These are phyloP conservation scores for Exophiala spinifera DNA, from an alignment of 2,329 filamentous ascomycete genomes.

Conservation along the genomic window DNA sequence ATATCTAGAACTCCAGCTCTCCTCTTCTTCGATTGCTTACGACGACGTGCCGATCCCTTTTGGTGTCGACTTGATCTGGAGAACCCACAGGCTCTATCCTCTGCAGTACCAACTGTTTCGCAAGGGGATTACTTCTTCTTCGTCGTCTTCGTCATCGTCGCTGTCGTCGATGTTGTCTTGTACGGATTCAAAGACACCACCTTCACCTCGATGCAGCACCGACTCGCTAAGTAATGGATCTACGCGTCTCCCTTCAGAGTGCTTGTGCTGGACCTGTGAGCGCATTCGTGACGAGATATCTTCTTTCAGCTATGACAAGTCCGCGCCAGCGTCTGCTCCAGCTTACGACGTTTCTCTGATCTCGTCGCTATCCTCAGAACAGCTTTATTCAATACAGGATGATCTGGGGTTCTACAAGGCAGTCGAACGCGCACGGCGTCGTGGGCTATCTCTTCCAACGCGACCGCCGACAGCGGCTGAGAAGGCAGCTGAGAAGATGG, in stretches of 20 bases:
- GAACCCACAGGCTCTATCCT: conserved; percentile 21
- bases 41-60: background rate
- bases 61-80: conserved; percentile 19
- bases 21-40: background rate
- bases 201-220: background rate
- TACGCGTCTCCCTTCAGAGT: background rate
- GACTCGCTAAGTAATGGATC: background rate
- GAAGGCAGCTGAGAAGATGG: conserved; percentile 9
- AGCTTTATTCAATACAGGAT: conserved; percentile 7
- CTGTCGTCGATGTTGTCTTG: background rate
- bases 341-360: background rate
- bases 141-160: too few relatives aligned
- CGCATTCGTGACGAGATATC: conserved; percentile 18
- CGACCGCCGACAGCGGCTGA: conserved; percentile 9
- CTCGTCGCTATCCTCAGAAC: background rate
- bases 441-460: conserved; percentile 5
- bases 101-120: conserved; percentile 4
- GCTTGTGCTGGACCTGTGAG: conserved; percentile 23
- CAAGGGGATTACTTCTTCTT: background rate
- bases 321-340: background rate
- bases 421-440: conserved; percentile 8
- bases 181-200: background rate
- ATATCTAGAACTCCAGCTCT: conserved; percentile 5
- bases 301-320: background rate
- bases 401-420: conserved; percentile 12